phyloP scores from a whole-genome alignment of 805 yeast genomes.

The Yamadazyma insecticola region DNA sequence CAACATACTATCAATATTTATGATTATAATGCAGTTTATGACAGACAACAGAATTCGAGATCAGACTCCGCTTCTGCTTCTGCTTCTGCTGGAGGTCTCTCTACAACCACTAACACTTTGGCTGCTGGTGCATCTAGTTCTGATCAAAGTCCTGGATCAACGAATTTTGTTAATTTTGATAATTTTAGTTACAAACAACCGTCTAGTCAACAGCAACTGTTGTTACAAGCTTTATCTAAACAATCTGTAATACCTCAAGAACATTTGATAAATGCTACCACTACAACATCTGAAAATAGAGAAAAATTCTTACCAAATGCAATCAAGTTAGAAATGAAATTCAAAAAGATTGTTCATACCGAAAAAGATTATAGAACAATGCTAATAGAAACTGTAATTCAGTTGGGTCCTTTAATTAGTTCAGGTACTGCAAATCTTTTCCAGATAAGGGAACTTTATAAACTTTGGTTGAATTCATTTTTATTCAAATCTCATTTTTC shows the following conservation, averaged over 20 bases:
- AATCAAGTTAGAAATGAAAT: conserved; percentile 4
- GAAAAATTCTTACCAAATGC: conserved; percentile 10
- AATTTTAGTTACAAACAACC: background rate
- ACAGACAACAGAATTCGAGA: too few species aligned
- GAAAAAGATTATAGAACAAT: conserved; percentile 9
- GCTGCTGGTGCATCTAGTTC: too few species aligned
- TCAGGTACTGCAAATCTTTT: conserved; percentile 23
- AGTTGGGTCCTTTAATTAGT: conserved; percentile 8
- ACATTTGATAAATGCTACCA: conserved; percentile 6
- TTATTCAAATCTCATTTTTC: conserved; percentile 18
- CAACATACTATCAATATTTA: too few species aligned
- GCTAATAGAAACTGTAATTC: conserved; percentile 8
- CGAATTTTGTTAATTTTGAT: background rate
- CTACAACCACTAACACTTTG: too few species aligned
- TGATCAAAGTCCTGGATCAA: too few species aligned
- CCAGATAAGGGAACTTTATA: conserved; percentile 26
- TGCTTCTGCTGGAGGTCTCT: too few species aligned
- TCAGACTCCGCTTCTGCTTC: too few species aligned
- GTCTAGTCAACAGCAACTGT: conserved; percentile 5
- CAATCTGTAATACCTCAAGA: conserved; percentile 8
- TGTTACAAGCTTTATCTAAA: conserved; percentile 8
- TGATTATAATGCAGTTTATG: too few species aligned
- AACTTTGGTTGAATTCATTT: conserved; percentile 30
- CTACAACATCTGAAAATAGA: conserved; percentile 6
- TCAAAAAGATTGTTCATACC: conserved; percentile 5